Percentiles rank a stretch among this genome's conserved stretches.
phyloP scores from a whole-genome alignment of 805 yeast species.

The Cyberlindnera americana region DNA sequence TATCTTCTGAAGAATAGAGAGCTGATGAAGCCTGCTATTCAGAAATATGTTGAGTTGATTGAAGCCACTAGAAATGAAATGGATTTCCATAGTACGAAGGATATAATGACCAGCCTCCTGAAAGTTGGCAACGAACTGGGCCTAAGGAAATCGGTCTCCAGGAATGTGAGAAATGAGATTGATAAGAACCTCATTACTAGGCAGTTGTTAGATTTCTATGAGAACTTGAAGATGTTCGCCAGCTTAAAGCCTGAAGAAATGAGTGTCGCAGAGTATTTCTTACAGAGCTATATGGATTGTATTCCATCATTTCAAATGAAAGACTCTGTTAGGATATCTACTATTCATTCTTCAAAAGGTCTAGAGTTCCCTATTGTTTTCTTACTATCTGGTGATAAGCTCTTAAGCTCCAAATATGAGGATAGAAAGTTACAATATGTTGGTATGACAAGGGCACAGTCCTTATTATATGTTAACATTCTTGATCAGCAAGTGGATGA shows the following conservation, averaged over 20 bases:
- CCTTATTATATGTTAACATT: constrained; percentile 29
- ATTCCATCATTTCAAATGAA: constrained; percentile 27
- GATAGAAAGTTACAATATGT: constrained; percentile 53
- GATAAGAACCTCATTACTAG: constrained; percentile 27
- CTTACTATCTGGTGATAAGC: constrained; percentile 12
- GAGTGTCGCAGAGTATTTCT: constrained; percentile 30
- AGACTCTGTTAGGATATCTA: constrained; percentile 50
- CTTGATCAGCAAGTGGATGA: constrained; percentile 4
- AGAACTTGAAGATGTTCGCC: constrained; percentile 31
- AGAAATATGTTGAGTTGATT: constrained; percentile 27
- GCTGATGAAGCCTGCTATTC: constrained; percentile 20
- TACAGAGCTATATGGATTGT: constrained; percentile 31
- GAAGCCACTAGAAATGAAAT: constrained; percentile 13
- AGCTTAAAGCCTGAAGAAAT: constrained; percentile 24
- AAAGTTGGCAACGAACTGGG: constrained; percentile 16
- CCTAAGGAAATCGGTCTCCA: constrained; percentile 10
- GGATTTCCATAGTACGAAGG: constrained; percentile 16
- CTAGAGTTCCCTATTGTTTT: constrained; percentile 70
- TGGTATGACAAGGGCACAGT: constrained; percentile 61
- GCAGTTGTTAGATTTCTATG: constrained; percentile 35
- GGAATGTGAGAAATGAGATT: constrained; percentile 19
- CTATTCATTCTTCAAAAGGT: constrained; percentile 75
- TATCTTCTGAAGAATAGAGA: constrained; percentile 14
- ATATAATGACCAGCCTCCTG: constrained; percentile 15
- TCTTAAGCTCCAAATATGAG: constrained; percentile 11